Evolutionary conservation across 164 flowering plant genomes (phyloP).

Genomic region (Tetrastigma voinierianum): DNA sequence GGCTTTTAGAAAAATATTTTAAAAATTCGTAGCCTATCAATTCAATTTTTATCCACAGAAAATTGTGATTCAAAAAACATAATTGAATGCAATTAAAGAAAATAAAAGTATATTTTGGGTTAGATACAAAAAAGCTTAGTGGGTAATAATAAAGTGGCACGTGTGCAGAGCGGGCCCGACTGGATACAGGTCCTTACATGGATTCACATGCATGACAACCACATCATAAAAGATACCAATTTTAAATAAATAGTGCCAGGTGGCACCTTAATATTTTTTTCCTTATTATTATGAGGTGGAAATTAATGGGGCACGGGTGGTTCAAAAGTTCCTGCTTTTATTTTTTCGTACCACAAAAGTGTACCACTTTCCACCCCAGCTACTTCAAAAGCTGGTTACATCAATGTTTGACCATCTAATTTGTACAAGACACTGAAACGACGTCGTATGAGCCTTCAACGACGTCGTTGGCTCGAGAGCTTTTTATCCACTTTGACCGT

Average conservation of each 20-base stretch:
- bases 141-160: background rate
- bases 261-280: background rate
- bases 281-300: slow-evolving; percentile 27
- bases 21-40: no score
- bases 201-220: slow-evolving; percentile 37
- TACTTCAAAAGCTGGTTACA: slow-evolving; percentile 8
- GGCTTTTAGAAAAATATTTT: no score
- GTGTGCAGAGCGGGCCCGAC: no score
- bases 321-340: slow-evolving; percentile 37
- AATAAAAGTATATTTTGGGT: background rate
- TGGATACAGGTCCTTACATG: slow-evolving; percentile 11
- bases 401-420: background rate
- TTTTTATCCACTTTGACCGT: slow-evolving; percentile 15
- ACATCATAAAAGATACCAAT: slow-evolving; percentile 1
- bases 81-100: background rate
- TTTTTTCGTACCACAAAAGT: background rate
- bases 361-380: background rate
- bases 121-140: background rate
- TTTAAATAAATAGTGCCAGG: background rate
- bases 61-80: no score
- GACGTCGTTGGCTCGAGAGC: background rate
- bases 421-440: slow-evolving; percentile 3
- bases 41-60: no score
- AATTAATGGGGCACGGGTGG: slow-evolving; percentile 50
- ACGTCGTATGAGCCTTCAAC: background rate